A percentile compares a stretch with the other conserved stretches of the same genome.
phyloP scores from a whole-genome alignment of 768 basidiomycete species.

The Thelephora ganbajun region DNA sequence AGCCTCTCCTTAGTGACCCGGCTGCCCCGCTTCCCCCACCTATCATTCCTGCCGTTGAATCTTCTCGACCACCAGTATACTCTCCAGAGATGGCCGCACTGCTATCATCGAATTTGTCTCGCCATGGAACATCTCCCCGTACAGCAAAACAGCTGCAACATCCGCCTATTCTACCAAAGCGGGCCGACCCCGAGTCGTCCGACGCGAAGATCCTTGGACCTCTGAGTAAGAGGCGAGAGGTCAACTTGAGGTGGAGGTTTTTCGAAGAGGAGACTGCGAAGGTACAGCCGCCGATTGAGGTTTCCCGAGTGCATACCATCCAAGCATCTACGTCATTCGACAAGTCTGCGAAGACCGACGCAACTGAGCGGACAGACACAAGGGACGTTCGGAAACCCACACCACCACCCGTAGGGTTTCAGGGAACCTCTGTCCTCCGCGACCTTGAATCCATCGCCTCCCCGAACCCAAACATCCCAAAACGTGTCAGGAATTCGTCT shows the following conservation, averaged over 20 bases:
- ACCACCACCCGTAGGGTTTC: too few relatives aligned
- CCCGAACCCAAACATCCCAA: conserved; percentile 3
- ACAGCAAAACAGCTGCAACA: conserved; percentile 22
- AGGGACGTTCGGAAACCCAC: too few relatives aligned
- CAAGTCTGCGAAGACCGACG: neutral
- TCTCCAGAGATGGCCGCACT: conserved; percentile 48
- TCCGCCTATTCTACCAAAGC: conserved; percentile 45
- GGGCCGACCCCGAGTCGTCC: conserved; percentile 40
- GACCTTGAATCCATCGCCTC: neutral
- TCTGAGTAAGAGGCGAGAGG: conserved; percentile 59
- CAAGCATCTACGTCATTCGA: conserved; percentile 5
- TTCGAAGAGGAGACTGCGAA: conserved; percentile 42
- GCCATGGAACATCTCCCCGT: conserved; percentile 30
- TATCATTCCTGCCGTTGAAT: conserved; percentile 37
- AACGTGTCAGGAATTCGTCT: conserved; percentile 1
- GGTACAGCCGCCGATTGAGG: conserved; percentile 37
- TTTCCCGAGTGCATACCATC: neutral
- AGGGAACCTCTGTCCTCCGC: too few relatives aligned
- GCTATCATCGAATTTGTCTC: conserved; percentile 35
- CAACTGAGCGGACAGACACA: too few relatives aligned
- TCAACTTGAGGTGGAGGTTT: conserved; percentile 59
- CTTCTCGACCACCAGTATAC: conserved; percentile 51
- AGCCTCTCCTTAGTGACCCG: conserved; percentile 47
- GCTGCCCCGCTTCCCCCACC: conserved; percentile 23
- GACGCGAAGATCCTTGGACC: conserved; percentile 48